Conservation (phyloP, 345 rosid genomes). For the Eucalyptus curtisii region DNA sequence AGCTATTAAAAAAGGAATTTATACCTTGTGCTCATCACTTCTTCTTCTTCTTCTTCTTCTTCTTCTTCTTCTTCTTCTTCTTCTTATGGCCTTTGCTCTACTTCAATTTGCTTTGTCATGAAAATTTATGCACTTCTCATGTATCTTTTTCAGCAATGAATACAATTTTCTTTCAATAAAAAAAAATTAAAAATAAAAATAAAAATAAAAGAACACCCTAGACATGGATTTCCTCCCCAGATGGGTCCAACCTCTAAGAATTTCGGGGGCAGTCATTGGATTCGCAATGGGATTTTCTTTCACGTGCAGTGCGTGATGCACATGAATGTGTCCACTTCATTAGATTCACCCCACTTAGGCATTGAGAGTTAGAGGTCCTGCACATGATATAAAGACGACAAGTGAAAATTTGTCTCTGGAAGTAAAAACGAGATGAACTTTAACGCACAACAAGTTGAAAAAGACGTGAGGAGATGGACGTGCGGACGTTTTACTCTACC, state of each 20-base stretch:
- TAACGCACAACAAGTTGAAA: background rate
- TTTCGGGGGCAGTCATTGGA: background rate
- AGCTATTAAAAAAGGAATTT: too few species aligned
- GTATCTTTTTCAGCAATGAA: too few species aligned
- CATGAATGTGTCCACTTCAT: background rate
- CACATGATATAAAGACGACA: background rate
- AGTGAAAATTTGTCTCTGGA: background rate
- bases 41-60: too few species aligned
- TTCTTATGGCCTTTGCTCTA: too few species aligned
- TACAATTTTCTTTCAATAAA: too few species aligned
- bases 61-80: too few species aligned
- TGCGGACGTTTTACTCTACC: background rate
- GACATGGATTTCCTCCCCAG: background rate
- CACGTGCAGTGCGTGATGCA: too few species aligned
- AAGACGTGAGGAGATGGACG: background rate
- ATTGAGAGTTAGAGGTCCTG: background rate
- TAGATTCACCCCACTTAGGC: background rate
- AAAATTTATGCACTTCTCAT: too few species aligned
- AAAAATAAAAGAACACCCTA: background rate
- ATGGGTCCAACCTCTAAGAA: background rate
- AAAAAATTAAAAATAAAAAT: too few species aligned
- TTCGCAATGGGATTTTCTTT: too few species aligned
- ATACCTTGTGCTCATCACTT: rapidly evolving
- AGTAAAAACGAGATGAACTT: background rate
- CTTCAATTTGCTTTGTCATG: too few species aligned